phyloP scores from a whole-genome alignment of 495 filamentous ascomycete genomes.

The Daldinia vernicosa region DNA sequence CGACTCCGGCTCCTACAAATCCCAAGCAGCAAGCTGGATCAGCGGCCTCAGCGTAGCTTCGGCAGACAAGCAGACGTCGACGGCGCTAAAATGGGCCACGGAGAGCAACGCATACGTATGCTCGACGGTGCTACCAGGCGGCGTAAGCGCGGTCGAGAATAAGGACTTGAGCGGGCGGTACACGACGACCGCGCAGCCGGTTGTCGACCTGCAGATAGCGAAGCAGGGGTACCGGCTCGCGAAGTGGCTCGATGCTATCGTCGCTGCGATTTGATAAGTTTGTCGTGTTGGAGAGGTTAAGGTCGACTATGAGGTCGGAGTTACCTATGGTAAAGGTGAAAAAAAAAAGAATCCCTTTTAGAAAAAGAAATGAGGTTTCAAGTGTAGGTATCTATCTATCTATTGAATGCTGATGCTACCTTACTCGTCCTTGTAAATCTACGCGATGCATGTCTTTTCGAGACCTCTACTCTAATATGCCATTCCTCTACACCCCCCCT shows the following conservation, averaged over 20 bases:
- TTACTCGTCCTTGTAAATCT: not conserved
- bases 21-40: slow-evolving; percentile 58
- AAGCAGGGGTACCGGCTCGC: slow-evolving; percentile 65
- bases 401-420: not conserved
- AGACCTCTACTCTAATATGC: not conserved
- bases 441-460: slow-evolving; percentile 1
- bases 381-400: not conserved
- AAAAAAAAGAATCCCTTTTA: not conserved
- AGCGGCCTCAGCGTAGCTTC: slow-evolving; percentile 54
- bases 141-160: slow-evolving; percentile 58
- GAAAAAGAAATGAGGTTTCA: not conserved
- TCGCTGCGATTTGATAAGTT: slow-evolving; percentile 29
- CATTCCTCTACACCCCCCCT: not conserved
- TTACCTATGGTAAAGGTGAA: not conserved
- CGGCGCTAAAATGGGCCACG: slow-evolving; percentile 62
- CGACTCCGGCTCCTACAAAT: slow-evolving; percentile 58
- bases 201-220: slow-evolving; percentile 69
- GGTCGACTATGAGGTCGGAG: not conserved
- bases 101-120: slow-evolving; percentile 69
- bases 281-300: not conserved
- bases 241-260: slow-evolving; percentile 49
- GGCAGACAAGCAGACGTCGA: slow-evolving; percentile 41
- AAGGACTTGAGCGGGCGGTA: slow-evolving; percentile 61
- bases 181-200: slow-evolving; percentile 59
- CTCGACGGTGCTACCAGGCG: slow-evolving; percentile 60